Base-by-base conservation (phyloP, 306 rosid genomes). In the Casuarina cunninghamiana region DNA sequence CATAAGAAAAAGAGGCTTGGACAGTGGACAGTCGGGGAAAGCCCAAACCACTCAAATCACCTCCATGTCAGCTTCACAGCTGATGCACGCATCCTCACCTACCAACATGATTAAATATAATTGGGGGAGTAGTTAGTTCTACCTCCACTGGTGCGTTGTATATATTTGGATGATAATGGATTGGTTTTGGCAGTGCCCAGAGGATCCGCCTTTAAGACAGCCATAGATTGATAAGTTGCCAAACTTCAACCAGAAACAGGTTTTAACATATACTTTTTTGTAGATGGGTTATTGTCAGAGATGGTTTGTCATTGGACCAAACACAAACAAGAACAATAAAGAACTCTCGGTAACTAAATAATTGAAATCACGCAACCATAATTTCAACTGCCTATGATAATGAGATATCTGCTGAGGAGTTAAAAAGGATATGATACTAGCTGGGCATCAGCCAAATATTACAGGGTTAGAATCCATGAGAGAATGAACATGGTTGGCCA, bases 381-480 rank as follows among this genome's bases (percentile, higher is more conserved):
- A 35, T 9, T 57, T n/a, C 32, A 57, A 57, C 62, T 19, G 26
- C 26, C 62, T 55, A 55, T 55, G 63, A 38, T 39, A 75, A 50
- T 51, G 57, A 17, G 68, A 50, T 10, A 72, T 69, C 70, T 43
- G 67, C 42, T 10, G 73, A 19, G 54, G 15, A 13, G 41, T 35
- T 15, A 15, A 6, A 21, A 21, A 21, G 71, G 48, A 66, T 55
- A 58, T 32, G 4, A 49, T 44, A 11, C 13, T 48, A 42, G 55
- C 38, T 21, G 26, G 26, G 26, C 26, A 21, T 21, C 26, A 21
- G 26, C 26, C 26, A 21, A 38, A 53, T 58, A 35, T 42, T 67
- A 77, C 80, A 74, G 65, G 38, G 83, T 81, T 81, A 55, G 76
- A 51, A 72, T 69, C 58, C 32, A 19, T 9, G 71, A 74, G 75